Base-by-base conservation (phyloP, 148 eudicot species). In the Hydrangea macrophylla region DNA sequence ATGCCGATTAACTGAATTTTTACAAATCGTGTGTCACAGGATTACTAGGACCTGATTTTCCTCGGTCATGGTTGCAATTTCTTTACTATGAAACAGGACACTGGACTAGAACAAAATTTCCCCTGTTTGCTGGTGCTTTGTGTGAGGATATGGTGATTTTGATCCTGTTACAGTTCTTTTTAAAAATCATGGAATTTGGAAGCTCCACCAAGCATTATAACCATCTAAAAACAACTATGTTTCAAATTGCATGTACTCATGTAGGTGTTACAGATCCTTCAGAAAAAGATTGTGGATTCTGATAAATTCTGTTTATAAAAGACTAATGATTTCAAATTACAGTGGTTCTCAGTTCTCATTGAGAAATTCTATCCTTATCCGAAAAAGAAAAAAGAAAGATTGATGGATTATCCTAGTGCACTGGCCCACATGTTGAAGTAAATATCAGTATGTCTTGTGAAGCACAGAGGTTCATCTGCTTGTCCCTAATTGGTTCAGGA, bases 1-100 rank as follows among this genome's bases (percentile, higher is more conserved):
- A 58, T 54, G 79, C 65, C 72, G 28, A 35, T 67, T 53, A 67
- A 54, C 28, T 24, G 12, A 48, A 32, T 39, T 73, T 65, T 59
- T 65, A 3, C 22, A 37, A 9, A 8, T 40, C 18, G 12, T 44
- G 35, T 30, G 18, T 24, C 13, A 32, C 28, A 45, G 37, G 22
- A 12, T 59, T 45, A 11, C 2, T 23, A 3, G 23, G 12, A 36
- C 17, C 9, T 39, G 23, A 3, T 39, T 66, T 45, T 63, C 42
- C 58, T 24, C 33, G 28, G 2, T 35, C 57, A 45, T 45, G 8
- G 57, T 13, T 36, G 36, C 58, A 65, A 28, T 1, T 62, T 62
- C 26, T 22, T 40, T 24, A 44, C 10, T 35, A 3, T 35, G 39
- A 3, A 35, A 4, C 8, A 3, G 22, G 48, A 48, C 17, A 11